Percentiles rank a stretch among this genome's conserved stretches.
These are phyloP conservation scores for Medicago ruthenica DNA, from an alignment of 306 rosid species.

Conservation along the genomic window DNA sequence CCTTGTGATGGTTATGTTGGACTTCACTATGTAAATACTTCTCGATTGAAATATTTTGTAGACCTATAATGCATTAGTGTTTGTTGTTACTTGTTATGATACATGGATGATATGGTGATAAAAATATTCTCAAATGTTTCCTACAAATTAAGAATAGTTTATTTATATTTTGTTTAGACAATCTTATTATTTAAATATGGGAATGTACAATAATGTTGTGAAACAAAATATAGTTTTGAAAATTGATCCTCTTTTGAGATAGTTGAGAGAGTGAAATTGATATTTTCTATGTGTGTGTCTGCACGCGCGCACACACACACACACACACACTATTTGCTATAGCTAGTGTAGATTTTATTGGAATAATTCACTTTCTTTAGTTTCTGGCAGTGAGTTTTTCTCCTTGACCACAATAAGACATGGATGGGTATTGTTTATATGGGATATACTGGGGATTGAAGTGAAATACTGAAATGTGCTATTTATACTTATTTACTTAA, in stretches of 20 bases:
- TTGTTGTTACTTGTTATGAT: not conserved
- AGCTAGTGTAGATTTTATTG: not conserved
- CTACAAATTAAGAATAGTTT: not conserved
- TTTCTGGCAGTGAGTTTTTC: not conserved
- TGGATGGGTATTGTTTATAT: not conserved
- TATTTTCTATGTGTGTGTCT: not conserved
- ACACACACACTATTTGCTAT: too few relatives aligned
- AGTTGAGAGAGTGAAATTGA: not conserved
- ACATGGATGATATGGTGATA: constrained; percentile 10
- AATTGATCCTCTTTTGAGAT: constrained; percentile 11
- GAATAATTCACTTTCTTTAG: not conserved
- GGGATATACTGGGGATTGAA: not conserved
- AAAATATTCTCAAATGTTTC: not conserved
- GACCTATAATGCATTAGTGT: not conserved
- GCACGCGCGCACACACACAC: too few relatives aligned
- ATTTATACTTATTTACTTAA: constrained; percentile 8
- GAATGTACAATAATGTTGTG: not conserved
- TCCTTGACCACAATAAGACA: not conserved
- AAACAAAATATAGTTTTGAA: not conserved
- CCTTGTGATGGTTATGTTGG: not conserved
- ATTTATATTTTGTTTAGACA: not conserved
- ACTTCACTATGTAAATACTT: not conserved
- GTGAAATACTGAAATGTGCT: constrained; percentile 5
- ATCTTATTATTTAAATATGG: not conserved
- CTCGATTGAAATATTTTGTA: not conserved